Evolutionary conservation across 1,284 basidiomycete species (phyloP), one percentile per base, ranked within the genome.

Genomic region (Tilletia walkeri): DNA sequence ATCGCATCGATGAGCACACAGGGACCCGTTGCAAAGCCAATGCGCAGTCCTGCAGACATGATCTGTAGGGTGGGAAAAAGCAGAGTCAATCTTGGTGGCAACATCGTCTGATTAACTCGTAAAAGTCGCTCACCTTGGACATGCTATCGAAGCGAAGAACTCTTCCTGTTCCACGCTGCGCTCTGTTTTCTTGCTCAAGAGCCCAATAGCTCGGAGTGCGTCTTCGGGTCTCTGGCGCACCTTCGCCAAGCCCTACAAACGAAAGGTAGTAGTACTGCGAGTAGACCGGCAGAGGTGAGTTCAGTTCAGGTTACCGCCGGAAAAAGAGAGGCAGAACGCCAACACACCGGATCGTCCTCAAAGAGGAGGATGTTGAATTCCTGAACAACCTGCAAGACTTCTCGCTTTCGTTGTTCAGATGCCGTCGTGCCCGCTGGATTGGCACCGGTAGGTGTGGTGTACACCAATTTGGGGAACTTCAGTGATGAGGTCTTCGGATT

Each of bases 11-110:
- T 80, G 59, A 98, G 86, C 14, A 87, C 85, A 68, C 87, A 87
- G 10, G 95, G 94, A 0, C 92, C 95, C 3, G 91, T 90, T 0
- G 89, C 89, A 82, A 92, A 95, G 12, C 94, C 94, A 74, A 94
- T 67, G 9, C 85, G 80, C 71, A 86, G 80, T 12, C 85, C 85
- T 63, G 76, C 78, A 1, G 78, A 76, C 9, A 83, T 68, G 61
- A 82, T 76, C 70, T 78, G 69, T 65, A 18, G 34, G 49, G 53
- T 34, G 50, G 6, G 12, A 41, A 56, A 6, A 38, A 45, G 41
- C 41, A 45, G 41, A 45, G 41, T 45, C 41, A 45, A 45, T 45
- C 0, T 45, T 14, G 41, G 41, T 45, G 41, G 41, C 41, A 45
- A 45, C 41, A 14, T 45, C 9, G 14, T 14, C 6, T 45, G 41